Evolutionary conservation across 306 rosid genomes (phyloP).

Genomic region (Pyrus bretschneideri): DNA sequence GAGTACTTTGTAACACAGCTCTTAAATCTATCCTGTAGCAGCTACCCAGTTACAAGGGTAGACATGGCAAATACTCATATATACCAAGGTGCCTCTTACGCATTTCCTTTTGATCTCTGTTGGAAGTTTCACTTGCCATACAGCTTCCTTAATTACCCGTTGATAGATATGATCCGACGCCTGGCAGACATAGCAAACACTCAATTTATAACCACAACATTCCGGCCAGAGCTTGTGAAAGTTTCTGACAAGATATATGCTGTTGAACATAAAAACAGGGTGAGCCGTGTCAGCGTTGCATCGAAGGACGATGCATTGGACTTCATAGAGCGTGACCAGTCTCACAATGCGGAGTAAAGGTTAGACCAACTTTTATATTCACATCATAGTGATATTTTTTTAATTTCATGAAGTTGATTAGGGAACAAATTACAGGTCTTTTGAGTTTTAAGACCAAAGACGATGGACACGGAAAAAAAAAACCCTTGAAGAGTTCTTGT

Average conservation of each 20-base stretch:
- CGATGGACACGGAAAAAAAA: not conserved
- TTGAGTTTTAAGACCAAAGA: not conserved
- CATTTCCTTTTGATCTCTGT: not conserved
- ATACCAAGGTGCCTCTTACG: not conserved
- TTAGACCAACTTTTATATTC: slow-evolving; percentile 3
- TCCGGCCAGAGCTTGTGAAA: slow-evolving; percentile 89
- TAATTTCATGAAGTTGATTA: not conserved
- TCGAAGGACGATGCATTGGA: slow-evolving; percentile 71
- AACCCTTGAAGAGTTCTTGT: not conserved
- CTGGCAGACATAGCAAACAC: slow-evolving; percentile 79
- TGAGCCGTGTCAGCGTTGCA: slow-evolving; percentile 74
- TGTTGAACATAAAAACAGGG: slow-evolving; percentile 86
- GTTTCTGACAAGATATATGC: slow-evolving; percentile 90
- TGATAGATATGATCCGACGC: slow-evolving; percentile 85
- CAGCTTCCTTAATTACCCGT: slow-evolving; percentile 40
- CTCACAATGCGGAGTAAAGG: slow-evolving; percentile 79
- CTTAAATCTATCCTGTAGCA: not conserved
- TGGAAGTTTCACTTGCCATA: slow-evolving; percentile 9
- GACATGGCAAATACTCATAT: not conserved
- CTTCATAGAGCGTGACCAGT: slow-evolving; percentile 84
- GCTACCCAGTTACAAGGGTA: not conserved
- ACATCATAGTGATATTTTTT: not conserved
- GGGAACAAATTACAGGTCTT: not conserved
- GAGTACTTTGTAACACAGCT: not conserved
- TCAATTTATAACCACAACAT: slow-evolving; percentile 92